Conservation (phyloP, 1,284 basidiomycete genomes). For the Irpex sp. region DNA sequence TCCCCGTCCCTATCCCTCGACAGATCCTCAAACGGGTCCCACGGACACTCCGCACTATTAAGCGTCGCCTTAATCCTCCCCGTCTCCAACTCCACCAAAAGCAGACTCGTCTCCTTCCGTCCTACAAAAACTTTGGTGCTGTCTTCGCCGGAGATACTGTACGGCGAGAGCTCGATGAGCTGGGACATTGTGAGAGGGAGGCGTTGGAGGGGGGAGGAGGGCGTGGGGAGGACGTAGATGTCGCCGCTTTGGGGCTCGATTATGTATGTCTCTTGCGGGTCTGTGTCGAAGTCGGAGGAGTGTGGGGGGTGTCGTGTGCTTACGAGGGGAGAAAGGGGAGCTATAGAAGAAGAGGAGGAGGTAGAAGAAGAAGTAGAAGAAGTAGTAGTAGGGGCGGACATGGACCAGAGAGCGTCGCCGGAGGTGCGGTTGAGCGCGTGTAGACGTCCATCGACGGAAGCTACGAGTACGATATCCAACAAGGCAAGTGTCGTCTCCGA, state of each 20-base stretch:
- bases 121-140: conserved; percentile 77
- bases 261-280: conserved; percentile 75
- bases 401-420: conserved; percentile 78
- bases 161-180: conserved; percentile 85
- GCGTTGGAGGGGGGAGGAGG: conserved; percentile 67
- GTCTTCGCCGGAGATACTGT: conserved; percentile 68
- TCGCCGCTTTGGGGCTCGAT: conserved; percentile 90
- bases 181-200: conserved; percentile 85
- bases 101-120: conserved; percentile 77
- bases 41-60: conserved; percentile 67
- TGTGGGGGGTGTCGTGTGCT: conserved; percentile 57
- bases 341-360: conserved; percentile 6
- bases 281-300: conserved; percentile 48
- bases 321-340: conserved; percentile 65
- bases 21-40: conserved; percentile 64
- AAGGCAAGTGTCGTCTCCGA: conserved; percentile 55
- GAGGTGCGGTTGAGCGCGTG: conserved; percentile 83
- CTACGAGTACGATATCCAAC: conserved; percentile 76
- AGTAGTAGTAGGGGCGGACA: conserved; percentile 49
- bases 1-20: conserved; percentile 19
- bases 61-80: conserved; percentile 79
- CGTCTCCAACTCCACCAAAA: conserved; percentile 80
- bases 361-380: background rate
- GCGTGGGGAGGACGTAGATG: conserved; percentile 77
- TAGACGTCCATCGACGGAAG: conserved; percentile 88